phyloP scores from a whole-genome alignment of 2,329 filamentous ascomycete genomes.

The Phaeosphaeriaceae sp. region DNA sequence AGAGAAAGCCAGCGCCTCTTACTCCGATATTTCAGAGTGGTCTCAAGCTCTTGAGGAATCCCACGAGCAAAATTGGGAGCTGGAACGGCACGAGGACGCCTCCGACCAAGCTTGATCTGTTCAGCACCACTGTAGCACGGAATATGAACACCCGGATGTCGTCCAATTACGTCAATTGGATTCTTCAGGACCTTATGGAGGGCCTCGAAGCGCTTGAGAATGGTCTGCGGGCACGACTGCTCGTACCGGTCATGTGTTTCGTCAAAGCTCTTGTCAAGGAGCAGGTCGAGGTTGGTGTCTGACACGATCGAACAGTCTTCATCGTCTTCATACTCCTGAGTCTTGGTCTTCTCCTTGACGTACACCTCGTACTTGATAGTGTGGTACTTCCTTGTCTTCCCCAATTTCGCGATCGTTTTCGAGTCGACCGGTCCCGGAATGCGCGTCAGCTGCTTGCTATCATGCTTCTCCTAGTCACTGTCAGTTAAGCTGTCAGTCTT shows the following conservation, averaged over 20 bases:
- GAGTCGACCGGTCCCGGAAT: neutral
- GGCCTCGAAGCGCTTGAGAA: neutral
- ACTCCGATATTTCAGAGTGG: neutral
- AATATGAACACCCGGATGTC: neutral
- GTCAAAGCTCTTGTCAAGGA: slow-evolving; percentile 14
- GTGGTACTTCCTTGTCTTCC: neutral
- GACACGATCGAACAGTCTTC: slow-evolving; percentile 5
- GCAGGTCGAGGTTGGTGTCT: slow-evolving; percentile 7
- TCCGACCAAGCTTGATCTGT: neutral
- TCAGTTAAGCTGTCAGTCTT: neutral
- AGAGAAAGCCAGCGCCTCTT: too few relatives aligned
- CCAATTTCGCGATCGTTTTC: neutral
- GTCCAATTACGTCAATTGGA: neutral
- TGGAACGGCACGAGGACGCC: neutral
- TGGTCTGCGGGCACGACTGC: neutral
- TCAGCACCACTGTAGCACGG: neutral
- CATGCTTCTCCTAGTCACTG: neutral
- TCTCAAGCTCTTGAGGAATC: neutral
- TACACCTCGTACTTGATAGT: neutral
- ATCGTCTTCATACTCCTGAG: neutral
- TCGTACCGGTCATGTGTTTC: slow-evolving; percentile 3
- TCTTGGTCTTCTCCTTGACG: neutral
- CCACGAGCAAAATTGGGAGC: neutral
- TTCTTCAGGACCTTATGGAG: neutral
- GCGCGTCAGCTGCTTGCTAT: neutral